These are phyloP conservation scores for Colletotrichum endophyticum DNA, from an alignment of 2,329 filamentous ascomycete genomes.

Conservation along the genomic window DNA sequence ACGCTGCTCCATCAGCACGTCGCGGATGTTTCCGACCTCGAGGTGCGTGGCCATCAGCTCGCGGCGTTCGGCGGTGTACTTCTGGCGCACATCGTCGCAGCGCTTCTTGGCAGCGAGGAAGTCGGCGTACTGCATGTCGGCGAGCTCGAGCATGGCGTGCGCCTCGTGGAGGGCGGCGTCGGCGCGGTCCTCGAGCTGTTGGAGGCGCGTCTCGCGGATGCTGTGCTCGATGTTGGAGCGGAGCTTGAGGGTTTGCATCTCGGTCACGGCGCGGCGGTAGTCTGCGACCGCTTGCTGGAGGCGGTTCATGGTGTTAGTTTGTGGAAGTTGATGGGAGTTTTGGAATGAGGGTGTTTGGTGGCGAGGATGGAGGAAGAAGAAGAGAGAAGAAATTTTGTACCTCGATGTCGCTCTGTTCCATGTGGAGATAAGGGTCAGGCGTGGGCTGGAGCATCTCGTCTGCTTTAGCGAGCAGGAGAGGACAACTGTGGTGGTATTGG, in stretches of 20 bases:
- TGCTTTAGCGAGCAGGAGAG: background rate
- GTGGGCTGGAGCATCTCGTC: background rate
- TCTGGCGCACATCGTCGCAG: background rate
- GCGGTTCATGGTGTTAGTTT: background rate
- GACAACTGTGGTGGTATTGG: background rate
- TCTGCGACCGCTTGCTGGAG: background rate
- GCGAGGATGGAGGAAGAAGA: background rate
- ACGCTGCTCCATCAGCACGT: fast-evolving
- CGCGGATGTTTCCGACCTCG: background rate
- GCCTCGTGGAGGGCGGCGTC: background rate
- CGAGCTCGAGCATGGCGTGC: background rate
- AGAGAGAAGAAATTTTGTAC: background rate
- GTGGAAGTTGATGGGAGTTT: fast-evolving
- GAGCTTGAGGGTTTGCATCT: background rate
- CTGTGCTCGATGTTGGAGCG: background rate
- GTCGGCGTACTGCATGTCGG: background rate
- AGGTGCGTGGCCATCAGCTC: background rate
- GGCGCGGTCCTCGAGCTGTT: background rate
- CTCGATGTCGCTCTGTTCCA: background rate
- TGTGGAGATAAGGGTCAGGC: background rate
- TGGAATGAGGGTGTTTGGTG: background rate
- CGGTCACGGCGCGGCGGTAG: background rate
- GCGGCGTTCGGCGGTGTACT: background rate
- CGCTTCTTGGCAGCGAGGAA: background rate
- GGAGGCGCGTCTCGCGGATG: background rate